Conservation (phyloP, 1,284 basidiomycete genomes). For the Pseudozyma hubeiensis region DNA sequence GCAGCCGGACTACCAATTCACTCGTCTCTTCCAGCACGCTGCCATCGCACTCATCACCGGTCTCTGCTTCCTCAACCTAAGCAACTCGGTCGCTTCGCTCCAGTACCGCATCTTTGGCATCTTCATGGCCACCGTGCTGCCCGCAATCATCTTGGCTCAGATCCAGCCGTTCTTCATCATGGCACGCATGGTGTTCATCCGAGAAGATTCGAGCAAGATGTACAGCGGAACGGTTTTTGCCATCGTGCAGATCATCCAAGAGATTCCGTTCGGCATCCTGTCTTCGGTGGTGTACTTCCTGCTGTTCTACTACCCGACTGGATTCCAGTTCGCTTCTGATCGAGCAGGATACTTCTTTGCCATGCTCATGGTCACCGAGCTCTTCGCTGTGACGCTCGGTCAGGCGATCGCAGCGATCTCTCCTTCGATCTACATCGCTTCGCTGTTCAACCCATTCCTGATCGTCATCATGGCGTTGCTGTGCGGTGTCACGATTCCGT, state of each 20-base stretch:
- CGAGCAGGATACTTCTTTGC: slow-evolving; percentile 43
- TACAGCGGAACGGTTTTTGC: slow-evolving; percentile 38
- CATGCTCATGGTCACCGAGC: slow-evolving; percentile 61
- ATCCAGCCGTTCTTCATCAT: slow-evolving; percentile 44
- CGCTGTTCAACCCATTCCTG: slow-evolving; percentile 74
- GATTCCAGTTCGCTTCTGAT: slow-evolving; percentile 24
- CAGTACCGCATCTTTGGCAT: slow-evolving; percentile 39
- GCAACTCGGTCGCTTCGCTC: slow-evolving; percentile 22
- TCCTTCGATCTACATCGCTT: slow-evolving; percentile 75
- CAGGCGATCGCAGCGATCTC: slow-evolving; percentile 79
- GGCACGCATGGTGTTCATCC: slow-evolving; percentile 25
- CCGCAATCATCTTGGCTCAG: slow-evolving; percentile 38
- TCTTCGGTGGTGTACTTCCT: slow-evolving; percentile 34
- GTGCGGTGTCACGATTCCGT: slow-evolving; percentile 78
- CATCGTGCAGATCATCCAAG: slow-evolving; percentile 30
- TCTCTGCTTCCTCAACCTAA: slow-evolving; percentile 41
- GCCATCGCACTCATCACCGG: slow-evolving; percentile 37
- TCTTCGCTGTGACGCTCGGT: slow-evolving; percentile 82
- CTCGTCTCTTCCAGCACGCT: slow-evolving; percentile 42
- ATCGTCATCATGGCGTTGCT: slow-evolving; percentile 74
- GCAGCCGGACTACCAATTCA: slow-evolving; percentile 50
- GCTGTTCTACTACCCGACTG: slow-evolving; percentile 39
- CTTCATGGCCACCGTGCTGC: slow-evolving; percentile 42
- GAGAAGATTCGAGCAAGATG: slow-evolving; percentile 43
- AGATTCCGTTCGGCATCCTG: slow-evolving; percentile 36